Percentiles rank a stretch among this genome's conserved stretches.
phyloP scores from a whole-genome alignment of 768 basidiomycete genomes.

The Inosperma sp. region DNA sequence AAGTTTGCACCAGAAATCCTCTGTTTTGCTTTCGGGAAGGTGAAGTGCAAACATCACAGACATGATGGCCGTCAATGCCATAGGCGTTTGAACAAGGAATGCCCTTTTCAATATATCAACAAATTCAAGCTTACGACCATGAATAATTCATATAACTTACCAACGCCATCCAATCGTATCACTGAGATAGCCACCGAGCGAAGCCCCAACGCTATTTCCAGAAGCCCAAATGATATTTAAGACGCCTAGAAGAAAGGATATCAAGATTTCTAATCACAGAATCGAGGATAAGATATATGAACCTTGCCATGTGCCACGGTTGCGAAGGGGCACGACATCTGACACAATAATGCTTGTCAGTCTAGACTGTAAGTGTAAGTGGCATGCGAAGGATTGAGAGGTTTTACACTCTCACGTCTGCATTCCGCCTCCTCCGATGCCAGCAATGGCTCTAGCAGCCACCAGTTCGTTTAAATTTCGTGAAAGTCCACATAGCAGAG shows the following conservation, averaged over 20 bases:
- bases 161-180: constrained; percentile 69
- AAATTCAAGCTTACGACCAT: neutral
- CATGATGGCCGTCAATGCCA: constrained; percentile 48
- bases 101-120: constrained; percentile 32
- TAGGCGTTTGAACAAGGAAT: constrained; percentile 57
- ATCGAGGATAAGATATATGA: no score
- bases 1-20: constrained; percentile 47
- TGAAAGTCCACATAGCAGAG: constrained; percentile 49
- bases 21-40: constrained; percentile 40
- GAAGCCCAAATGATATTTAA: constrained; percentile 56
- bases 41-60: constrained; percentile 52
- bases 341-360: constrained; percentile 63
- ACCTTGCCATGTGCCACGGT: constrained; percentile 71
- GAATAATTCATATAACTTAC: constrained; percentile 23
- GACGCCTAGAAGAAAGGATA: no score
- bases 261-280: no score
- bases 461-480: constrained; percentile 52
- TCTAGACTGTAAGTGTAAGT: constrained; percentile 25
- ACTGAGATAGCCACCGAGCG: constrained; percentile 56
- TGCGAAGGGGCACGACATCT: constrained; percentile 57
- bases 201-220: constrained; percentile 57
- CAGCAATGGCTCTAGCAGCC: constrained; percentile 48
- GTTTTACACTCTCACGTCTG: constrained; percentile 41
- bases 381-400: neutral
- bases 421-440: constrained; percentile 61